Base-by-base conservation (phyloP, 1,284 basidiomycete species). In the Ustilago nuda region DNA sequence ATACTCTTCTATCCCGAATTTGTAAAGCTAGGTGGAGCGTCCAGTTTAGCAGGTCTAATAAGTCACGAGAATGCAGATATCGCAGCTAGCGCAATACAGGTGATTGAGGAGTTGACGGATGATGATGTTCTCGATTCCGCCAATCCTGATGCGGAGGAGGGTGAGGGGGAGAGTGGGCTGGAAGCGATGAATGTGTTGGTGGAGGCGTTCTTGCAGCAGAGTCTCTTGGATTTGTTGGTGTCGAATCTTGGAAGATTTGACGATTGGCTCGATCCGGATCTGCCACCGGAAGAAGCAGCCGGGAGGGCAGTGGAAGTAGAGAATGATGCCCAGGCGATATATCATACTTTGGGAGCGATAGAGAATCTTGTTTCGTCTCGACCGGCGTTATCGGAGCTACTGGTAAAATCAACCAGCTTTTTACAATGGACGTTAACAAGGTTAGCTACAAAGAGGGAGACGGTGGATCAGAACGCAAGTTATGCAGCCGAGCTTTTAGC, bases 291-390 rank as follows among this genome's bases (percentile, higher is more conserved):
- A 2, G 63, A 72, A 41, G 57, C 35, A 43, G 66, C 72, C 11
- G 7, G 35, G 2, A 56, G 36, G 23, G 65, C 51, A 48, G 59
- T 69, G 7, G 60, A 81, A 59, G 61, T 59, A 36, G 82, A 83
- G 45, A 62, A 56, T 12, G 83, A 84, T 53, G 59, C 66, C 11
- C 71, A 83, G 41, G 76, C 72, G 9, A 80, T 84, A 58, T 85
- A 79, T 58, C 79, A 84, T 41, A 75, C 77, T 3, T 53, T 85
- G 15, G 94, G 93, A 36, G 91, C 95, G 54, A 93, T 98, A 79
- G 97, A 99, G 87, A 98, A 98, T 84, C 87, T 96, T 13, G 86
- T 98, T 13, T 92, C 93, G 2, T 92, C 96, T 82, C 91, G 93
- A 76, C 92, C 94, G 0, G 87, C 90, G 15, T 84, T 96, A 17